A percentile compares a stretch with the other conserved stretches of the same genome.
These are phyloP conservation scores for Fusarium veterinarium DNA, from an alignment of 2,329 filamentous ascomycete species.

Conservation along the genomic window DNA sequence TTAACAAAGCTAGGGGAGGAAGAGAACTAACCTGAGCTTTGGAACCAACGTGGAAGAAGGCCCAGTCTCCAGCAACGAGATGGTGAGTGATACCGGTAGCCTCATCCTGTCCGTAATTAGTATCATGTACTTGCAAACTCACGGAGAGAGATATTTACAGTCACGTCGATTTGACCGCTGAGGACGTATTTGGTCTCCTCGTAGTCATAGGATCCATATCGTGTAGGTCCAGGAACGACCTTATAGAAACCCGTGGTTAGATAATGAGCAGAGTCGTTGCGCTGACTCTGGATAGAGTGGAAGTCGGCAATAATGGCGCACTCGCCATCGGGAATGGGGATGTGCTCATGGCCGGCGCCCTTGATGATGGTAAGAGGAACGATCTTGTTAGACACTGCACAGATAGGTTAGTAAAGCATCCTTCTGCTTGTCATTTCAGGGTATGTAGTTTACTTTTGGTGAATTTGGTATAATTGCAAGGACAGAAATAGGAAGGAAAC, in stretches of 20 bases:
- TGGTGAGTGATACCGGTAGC: slow-evolving; percentile 33
- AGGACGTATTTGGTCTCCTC: slow-evolving; percentile 37
- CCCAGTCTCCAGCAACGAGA: slow-evolving; percentile 35
- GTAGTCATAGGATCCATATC: slow-evolving; percentile 30
- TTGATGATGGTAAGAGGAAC: slow-evolving; percentile 37
- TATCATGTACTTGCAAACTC: fast-evolving
- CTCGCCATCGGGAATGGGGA: slow-evolving; percentile 27
- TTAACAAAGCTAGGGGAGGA: fast-evolving
- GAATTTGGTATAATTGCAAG: neutral
- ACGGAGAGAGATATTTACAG: neutral
- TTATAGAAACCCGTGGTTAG: slow-evolving; percentile 30
- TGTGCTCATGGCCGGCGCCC: slow-evolving; percentile 32
- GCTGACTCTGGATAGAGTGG: slow-evolving; percentile 21
- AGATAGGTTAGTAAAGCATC: neutral
- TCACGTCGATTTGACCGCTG: slow-evolving; percentile 26
- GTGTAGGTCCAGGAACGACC: slow-evolving; percentile 31
- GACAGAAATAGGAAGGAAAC: neutral
- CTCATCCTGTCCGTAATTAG: slow-evolving; percentile 16
- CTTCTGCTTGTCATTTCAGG: neutral
- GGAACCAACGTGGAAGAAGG: slow-evolving; percentile 34
- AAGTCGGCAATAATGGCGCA: slow-evolving; percentile 29
- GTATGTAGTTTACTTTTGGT: neutral
- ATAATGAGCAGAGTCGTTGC: slow-evolving; percentile 3
- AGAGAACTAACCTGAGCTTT: slow-evolving; percentile 19
- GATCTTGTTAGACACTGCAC: slow-evolving; percentile 27